A percentile compares a stretch with the other conserved stretches of the same genome.
phyloP scores from a whole-genome alignment of 2,329 filamentous ascomycete species.

The Aspergillus sojae region DNA sequence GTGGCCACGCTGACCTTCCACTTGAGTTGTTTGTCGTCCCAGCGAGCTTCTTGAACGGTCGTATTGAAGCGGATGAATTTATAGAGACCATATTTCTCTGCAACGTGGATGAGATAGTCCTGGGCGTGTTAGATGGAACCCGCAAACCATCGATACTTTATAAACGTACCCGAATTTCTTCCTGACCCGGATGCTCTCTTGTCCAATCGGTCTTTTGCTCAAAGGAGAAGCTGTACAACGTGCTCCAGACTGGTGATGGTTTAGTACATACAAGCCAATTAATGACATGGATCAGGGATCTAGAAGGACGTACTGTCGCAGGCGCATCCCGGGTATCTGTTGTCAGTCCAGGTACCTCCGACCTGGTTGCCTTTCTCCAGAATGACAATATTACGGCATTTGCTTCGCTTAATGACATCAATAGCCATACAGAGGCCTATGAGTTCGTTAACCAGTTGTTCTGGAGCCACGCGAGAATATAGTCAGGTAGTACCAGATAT shows the following conservation, averaged over 20 bases:
- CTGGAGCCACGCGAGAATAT: background rate
- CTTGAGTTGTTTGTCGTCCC: conserved; percentile 56
- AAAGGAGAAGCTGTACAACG: conserved; percentile 63
- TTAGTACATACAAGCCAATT: background rate
- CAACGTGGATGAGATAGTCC: conserved; percentile 56
- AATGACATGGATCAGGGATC: background rate
- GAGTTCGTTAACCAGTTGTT: background rate
- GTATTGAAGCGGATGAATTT: conserved; percentile 62
- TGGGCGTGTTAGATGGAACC: conserved; percentile 18
- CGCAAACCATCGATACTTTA: background rate
- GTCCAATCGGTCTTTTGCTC: conserved; percentile 63
- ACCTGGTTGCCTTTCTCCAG: conserved; percentile 58
- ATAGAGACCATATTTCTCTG: conserved; percentile 58
- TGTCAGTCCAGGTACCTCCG: conserved; percentile 59
- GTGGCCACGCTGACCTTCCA: conserved; percentile 56
- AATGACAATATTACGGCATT: conserved; percentile 56
- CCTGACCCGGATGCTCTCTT: conserved; percentile 60
- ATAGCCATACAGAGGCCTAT: conserved; percentile 60
- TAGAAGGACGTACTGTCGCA: conserved; percentile 47
- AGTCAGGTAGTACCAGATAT: conserved; percentile 47
- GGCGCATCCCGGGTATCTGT: conserved; percentile 60
- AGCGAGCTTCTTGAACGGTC: conserved; percentile 54
- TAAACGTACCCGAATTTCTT: conserved; percentile 56
- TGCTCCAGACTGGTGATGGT: conserved; percentile 49
- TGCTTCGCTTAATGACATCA: conserved; percentile 55